Evolutionary conservation across 352 stramenopile genomes (phyloP), one percentile per base, ranked within the genome.

Genomic region (Phytophthora palmivora): DNA sequence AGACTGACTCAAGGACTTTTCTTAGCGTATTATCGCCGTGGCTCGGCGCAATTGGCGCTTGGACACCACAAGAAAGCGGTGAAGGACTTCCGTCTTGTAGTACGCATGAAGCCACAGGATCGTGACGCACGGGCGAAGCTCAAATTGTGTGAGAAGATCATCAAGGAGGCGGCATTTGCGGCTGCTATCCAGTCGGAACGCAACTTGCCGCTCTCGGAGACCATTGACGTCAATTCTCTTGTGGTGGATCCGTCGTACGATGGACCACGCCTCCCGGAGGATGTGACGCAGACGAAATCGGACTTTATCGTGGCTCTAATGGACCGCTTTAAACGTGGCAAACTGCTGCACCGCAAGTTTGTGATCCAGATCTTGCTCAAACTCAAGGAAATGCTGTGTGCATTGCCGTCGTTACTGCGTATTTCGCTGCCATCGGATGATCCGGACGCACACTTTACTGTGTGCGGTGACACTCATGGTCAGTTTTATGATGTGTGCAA

Each of bases 401-500:
- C 78, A 8, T 60, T 98, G 42, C 86, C 92, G 6, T 97, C 89
- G 16, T 76, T 99, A n/a, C 82, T 98, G 59, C 84, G 96, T 39
- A 78, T 96, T 32, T 67, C 73, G 50, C 65, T 96, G 6, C 67
- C 74, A 0, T 50, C 50, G 2, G 72, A 87, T 22, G 58, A 74
- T 3, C 41, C 62, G 7, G 82, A 95, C 26, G 80, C 86, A 36
- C 87, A 94, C 65, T 92, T 98, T 66, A 98, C 91, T 6, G 91
- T 99, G 16, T 99, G 97, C 66, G 98, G 98, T 44, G 98, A 99
- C 75, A 99, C 97, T 1, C 98, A 99, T 76, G 98, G 98, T 12
- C 98, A 99, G 80, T 99, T 98, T 72, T 99, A 99, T 76, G 98
- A 99, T 72, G 90, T 99, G 30, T 94, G 98, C 69, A 98, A 99